Base-by-base conservation (phyloP, 306 rosid species). In the Dicorynia guianensis region DNA sequence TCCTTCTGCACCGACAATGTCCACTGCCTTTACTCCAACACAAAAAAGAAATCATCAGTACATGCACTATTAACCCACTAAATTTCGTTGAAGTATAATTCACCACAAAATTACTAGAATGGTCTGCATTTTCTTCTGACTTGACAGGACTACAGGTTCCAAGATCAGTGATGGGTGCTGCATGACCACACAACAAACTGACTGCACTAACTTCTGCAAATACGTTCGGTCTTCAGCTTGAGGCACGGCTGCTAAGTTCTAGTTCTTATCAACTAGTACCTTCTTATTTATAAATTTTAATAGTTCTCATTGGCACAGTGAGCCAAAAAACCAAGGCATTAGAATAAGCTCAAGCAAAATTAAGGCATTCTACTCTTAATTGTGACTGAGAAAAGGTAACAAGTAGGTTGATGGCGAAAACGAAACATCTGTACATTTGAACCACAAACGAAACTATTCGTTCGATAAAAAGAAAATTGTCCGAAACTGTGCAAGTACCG, bases 11-110 rank as follows among this genome's bases (percentile, higher is more conserved):
- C 58, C 97, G 85, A 78, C 98, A 95, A 71, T 90, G 98, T 7
- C 96, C 97, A 63, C 97, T 92, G 75, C 89, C 79, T 76, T 87
- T 89, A 75, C 97, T 95, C 98, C 97, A 92, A 92, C 36, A 95
- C 94, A 79, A 97, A 95, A 84, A 95, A 75, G 78, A 95, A 88
- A 48, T 97, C 97, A 86, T 95, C 97, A 63, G 80, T 80, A 71
- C 97, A 90, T 3, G 89, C 96, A 79, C 98, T 15, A 95, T 80
- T 75, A 95, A 80, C 3, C 93, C 97, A 76, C 83, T 80, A 72
- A 63, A 79, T 75, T 35, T 67, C 63, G 75, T 73, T 36, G 89
- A 73, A 76, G 75, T 68, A 25, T 69, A 70, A 70, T 66, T 66
- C 49, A 63, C 66, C 67, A 44, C 71, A 34, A 34, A 79, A 48